Conservation (phyloP, 2,329 filamentous ascomycete species). For the Trichophyton benhamiae region DNA sequence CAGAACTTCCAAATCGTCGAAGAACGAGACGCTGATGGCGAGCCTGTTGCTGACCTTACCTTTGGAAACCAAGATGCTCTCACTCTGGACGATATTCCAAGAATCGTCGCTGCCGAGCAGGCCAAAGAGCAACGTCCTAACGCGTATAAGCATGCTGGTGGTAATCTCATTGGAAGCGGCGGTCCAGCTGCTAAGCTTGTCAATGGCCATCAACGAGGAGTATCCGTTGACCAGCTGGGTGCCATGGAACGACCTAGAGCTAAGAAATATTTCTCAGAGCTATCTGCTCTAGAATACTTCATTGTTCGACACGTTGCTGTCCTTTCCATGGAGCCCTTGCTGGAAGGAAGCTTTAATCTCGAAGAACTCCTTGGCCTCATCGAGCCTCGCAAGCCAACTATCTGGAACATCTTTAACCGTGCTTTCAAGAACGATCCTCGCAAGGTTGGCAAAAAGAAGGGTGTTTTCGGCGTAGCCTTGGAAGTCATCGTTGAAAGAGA, state of each 20-base stretch:
- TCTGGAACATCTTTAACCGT: constrained; percentile 97
- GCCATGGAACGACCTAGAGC: constrained; percentile 43
- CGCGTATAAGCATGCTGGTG: constrained; percentile 62
- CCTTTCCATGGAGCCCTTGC: constrained; percentile 81
- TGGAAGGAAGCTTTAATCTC: constrained; percentile 82
- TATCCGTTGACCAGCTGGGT: constrained; percentile 41
- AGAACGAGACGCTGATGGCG: constrained; percentile 57
- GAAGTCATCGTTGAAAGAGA: constrained; percentile 85
- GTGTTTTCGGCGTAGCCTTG: constrained; percentile 79
- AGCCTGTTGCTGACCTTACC: constrained; percentile 63
- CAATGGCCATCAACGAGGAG: constrained; percentile 55
- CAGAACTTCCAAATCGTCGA: constrained; percentile 66
- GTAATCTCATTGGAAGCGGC: constrained; percentile 49
- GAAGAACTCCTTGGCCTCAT: constrained; percentile 88
- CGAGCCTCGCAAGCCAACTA: constrained; percentile 82
- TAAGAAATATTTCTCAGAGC: constrained; percentile 88
- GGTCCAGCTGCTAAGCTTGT: constrained; percentile 54
- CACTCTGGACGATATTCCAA: constrained; percentile 88
- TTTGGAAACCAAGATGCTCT: constrained; percentile 85
- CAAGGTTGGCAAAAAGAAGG: constrained; percentile 76
- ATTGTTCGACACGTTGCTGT: constrained; percentile 93
- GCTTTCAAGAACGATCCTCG: constrained; percentile 70
- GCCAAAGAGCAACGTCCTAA: constrained; percentile 79
- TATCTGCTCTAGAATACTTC: constrained; percentile 92
- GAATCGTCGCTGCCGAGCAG: constrained; percentile 91